Percentiles rank a stretch among this genome's conserved stretches.
Evolutionary conservation across 371 early-diverging fungal genomes (phyloP).

Genomic region (Saksenaea vasiformis): DNA sequence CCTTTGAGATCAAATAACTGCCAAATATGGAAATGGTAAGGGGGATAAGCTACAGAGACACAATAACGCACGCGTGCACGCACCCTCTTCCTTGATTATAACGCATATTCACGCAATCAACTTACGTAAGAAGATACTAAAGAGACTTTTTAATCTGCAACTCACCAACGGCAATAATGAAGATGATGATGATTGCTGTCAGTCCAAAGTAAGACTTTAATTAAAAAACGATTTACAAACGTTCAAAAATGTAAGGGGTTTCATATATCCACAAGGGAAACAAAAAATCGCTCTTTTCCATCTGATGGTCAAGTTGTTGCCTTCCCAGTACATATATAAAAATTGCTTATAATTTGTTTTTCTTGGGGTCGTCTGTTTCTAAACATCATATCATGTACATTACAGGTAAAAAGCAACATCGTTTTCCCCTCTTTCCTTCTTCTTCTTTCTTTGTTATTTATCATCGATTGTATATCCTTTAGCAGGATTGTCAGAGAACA

Average conservation of each 20-base stretch:
- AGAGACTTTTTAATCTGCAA: too few relatives aligned
- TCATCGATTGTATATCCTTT: neutral
- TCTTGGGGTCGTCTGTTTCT: neutral
- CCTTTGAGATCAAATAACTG: neutral
- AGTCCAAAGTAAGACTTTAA: neutral
- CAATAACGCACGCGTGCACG: neutral
- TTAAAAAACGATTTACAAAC: neutral
- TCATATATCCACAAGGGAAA: constrained; percentile 5
- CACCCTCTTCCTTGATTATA: neutral
- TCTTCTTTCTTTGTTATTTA: neutral
- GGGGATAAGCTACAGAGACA: neutral
- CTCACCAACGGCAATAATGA: too few relatives aligned
- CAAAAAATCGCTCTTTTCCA: neutral
- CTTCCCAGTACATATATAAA: constrained; percentile 1
- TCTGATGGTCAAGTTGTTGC: neutral
- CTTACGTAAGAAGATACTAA: neutral
- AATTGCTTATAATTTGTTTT: neutral
- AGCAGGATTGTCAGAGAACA: constrained; percentile 3
- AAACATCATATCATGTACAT: constrained; percentile 3
- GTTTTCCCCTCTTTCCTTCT: neutral
- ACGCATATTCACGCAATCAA: neutral
- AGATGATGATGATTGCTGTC: neutral
- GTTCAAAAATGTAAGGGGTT: constrained; percentile 5
- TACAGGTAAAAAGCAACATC: neutral
- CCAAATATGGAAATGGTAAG: neutral